Evolutionary conservation across 2,329 filamentous ascomycete species (phyloP), one percentile per base, ranked within the genome.

Genomic region (Diaporthe citri): DNA sequence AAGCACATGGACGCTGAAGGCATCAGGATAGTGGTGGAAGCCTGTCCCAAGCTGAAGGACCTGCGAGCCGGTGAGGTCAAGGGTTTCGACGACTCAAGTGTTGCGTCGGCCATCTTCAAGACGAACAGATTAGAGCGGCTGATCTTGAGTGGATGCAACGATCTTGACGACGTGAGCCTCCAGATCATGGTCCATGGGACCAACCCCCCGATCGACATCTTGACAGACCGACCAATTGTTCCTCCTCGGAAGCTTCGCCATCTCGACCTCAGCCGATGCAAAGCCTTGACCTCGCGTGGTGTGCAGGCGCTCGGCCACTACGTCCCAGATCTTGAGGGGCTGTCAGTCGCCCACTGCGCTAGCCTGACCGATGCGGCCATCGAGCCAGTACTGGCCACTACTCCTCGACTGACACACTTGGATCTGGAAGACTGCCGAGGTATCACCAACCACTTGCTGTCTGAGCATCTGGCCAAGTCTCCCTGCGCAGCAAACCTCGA

Each of bases 341-440:
- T 99, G 3, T 94, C 96, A 78, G 88, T 98, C 2, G 95, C 93
- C 8, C 94, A 95, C 76, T 96, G 95, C 80, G 87, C 88, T n/a
- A 86, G 89, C 17, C 84, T 98, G 69, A 94, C 92, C 0, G 95
- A 98, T 79, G 88, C 88, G 0, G 92, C 93, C 0, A 87, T 99
- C 31, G 90, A 90, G 62, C 89, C 91, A 1, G 87, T 98, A 28
- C 85, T 98, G 3, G 92, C 91, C 7, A 94, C 94, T 0, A 91
- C 94, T 0, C 94, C 95, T 1, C 88, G 90, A 7, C 89, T 99
- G 25, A 96, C 94, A 0, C 95, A 97, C 81, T 88, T 99, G 56
- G 97, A 98, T 78, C 86, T 98, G 3, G 97, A 99, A 83, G 96
- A 98, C 79, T 87, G 98, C 17, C 88, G 92, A 7, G 88, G 92